phyloP scores from a whole-genome alignment of 2,329 filamentous ascomycete species.

The Diaporthe helianthi region DNA sequence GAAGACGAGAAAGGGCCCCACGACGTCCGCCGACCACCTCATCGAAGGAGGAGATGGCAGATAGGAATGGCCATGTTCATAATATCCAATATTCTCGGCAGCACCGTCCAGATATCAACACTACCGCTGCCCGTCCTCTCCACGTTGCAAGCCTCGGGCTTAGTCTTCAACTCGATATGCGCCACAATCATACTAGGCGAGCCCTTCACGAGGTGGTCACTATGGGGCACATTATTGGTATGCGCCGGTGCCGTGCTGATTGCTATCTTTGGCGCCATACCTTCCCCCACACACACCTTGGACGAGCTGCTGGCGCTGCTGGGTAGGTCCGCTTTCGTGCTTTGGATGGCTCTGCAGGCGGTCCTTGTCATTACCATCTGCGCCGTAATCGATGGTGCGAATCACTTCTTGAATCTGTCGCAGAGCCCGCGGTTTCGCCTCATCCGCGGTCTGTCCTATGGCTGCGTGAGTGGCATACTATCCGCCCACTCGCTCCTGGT shows the following conservation, averaged over 20 bases:
- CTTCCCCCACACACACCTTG: slow-evolving; percentile 88
- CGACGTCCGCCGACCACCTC: slow-evolving; percentile 82
- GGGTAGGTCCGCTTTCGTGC: slow-evolving; percentile 75
- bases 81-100: slow-evolving; percentile 90
- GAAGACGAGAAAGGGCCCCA: slow-evolving; percentile 91
- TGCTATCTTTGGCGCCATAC: slow-evolving; percentile 91
- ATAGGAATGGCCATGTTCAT: slow-evolving; percentile 98
- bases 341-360: slow-evolving; percentile 87
- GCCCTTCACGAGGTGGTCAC: slow-evolving; percentile 92
- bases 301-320: slow-evolving; percentile 81
- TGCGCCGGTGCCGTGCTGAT: slow-evolving; percentile 89
- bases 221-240: slow-evolving; percentile 87
- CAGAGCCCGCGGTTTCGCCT: slow-evolving; percentile 74
- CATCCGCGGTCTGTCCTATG: slow-evolving; percentile 84
- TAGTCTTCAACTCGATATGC: slow-evolving; percentile 99
- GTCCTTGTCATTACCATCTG: slow-evolving; percentile 75
- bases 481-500: slow-evolving; percentile 93
- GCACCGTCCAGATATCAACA: slow-evolving; percentile 96
- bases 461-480: slow-evolving; percentile 87
- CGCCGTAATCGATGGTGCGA: slow-evolving; percentile 64
- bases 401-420: slow-evolving; percentile 58
- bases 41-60: slow-evolving; percentile 93
- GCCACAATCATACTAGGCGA: slow-evolving; percentile 91
- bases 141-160: slow-evolving; percentile 90
- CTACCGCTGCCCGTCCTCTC: slow-evolving; percentile 92